Evolutionary conservation across 2,329 filamentous ascomycete species (phyloP).

Genomic region (Lasiodiplodia hormozganensis): DNA sequence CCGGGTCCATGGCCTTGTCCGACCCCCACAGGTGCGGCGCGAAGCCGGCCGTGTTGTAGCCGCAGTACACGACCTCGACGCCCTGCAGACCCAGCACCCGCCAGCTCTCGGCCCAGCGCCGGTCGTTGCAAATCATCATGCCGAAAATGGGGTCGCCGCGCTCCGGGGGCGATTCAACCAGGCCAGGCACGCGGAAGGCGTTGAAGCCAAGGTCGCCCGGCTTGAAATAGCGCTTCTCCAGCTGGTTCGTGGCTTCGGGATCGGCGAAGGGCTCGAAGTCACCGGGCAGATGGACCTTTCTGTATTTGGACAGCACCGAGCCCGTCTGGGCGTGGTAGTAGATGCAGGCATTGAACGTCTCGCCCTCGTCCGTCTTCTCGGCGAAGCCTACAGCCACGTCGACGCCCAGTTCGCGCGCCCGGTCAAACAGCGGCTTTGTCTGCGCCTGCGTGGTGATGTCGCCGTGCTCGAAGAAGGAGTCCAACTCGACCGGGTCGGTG

Average conservation of each 20-base stretch:
- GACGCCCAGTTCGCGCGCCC: slow-evolving; percentile 54
- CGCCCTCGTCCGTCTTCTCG: slow-evolving; percentile 52
- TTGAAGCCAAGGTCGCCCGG: slow-evolving; percentile 60
- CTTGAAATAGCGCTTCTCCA: slow-evolving; percentile 63
- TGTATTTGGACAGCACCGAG: slow-evolving; percentile 35
- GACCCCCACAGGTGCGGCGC: slow-evolving; percentile 54
- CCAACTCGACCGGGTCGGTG: slow-evolving; percentile 51
- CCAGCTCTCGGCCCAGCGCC: slow-evolving; percentile 61
- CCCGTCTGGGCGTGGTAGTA: slow-evolving; percentile 35
- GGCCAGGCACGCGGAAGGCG: slow-evolving; percentile 52
- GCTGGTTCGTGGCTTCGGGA: slow-evolving; percentile 57
- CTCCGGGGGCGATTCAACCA: slow-evolving; percentile 33
- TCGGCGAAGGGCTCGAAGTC: slow-evolving; percentile 44
- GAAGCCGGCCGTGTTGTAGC: slow-evolving; percentile 60
- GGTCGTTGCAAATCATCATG: slow-evolving; percentile 64
- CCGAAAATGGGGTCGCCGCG: slow-evolving; percentile 58
- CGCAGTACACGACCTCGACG: slow-evolving; percentile 55
- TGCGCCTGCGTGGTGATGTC: slow-evolving; percentile 50
- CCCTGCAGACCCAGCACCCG: slow-evolving; percentile 59
- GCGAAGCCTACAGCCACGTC: slow-evolving; percentile 61
- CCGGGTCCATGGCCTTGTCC: slow-evolving; percentile 46
- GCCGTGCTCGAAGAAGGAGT: slow-evolving; percentile 57
- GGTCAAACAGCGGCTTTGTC: slow-evolving; percentile 55
- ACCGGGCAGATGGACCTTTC: slow-evolving; percentile 36
- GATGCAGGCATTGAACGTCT: slow-evolving; percentile 36